A percentile compares a stretch with the other conserved stretches of the same genome.
Evolutionary conservation across 2,329 filamentous ascomycete species (phyloP).

Genomic region (Fusarium sp.): DNA sequence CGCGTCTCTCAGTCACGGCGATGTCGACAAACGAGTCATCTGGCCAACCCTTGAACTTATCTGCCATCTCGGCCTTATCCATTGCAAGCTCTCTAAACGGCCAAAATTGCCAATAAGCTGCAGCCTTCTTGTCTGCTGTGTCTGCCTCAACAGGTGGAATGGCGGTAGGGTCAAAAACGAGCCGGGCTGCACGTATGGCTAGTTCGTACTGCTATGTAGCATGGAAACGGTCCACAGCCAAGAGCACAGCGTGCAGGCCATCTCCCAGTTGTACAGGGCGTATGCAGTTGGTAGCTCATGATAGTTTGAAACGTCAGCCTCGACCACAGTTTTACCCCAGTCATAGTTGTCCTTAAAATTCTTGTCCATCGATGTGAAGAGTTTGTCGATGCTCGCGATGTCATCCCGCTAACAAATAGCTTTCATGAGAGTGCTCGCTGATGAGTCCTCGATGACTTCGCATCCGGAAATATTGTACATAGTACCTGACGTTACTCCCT

Average conservation of each 20-base stretch:
- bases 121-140: not conserved
- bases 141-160: not conserved
- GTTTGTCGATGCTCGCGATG: no score
- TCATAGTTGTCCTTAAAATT: no score
- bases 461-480: no score
- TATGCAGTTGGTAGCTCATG: not conserved
- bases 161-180: constrained; percentile 15
- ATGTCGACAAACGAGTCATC: not conserved
- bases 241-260: constrained; percentile 1
- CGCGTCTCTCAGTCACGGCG: not conserved
- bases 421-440: no score
- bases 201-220: constrained; percentile 10
- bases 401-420: no score
- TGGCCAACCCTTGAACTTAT: not conserved
- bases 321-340: no score
- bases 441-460: no score
- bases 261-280: constrained; percentile 24
- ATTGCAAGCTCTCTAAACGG: constrained; percentile 5
- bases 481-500: no score
- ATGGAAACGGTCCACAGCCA: constrained; percentile 3
- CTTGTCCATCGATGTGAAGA: no score
- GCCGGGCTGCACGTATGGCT: not conserved
- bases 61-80: not conserved
- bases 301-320: not conserved
- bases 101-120: constrained; percentile 1